Evolutionary conservation across 106 monocot genomes (phyloP).

Genomic region (Ottelia alismoides): DNA sequence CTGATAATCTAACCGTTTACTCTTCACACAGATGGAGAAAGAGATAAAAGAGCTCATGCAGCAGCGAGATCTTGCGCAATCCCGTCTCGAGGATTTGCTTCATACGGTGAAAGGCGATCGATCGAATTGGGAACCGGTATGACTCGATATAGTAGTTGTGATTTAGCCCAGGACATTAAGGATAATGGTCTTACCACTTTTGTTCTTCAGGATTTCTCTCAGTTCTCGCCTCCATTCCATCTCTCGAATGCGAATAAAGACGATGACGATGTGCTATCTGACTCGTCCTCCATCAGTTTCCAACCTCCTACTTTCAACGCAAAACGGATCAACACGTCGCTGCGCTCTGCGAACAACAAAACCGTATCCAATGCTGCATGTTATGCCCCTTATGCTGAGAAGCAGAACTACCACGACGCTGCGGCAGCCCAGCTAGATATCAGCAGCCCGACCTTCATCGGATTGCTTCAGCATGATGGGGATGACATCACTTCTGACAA

Average conservation of each 20-base stretch:
- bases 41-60: conserved; percentile 73
- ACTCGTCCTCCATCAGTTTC: background rate
- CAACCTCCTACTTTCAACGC: background rate
- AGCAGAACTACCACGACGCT: conserved; percentile 3
- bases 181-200: background rate
- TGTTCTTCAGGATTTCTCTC: background rate
- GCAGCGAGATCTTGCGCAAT: conserved; percentile 63
- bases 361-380: too few relatives aligned
- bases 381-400: conserved; percentile 19
- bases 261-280: background rate
- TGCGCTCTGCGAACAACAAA: too few relatives aligned
- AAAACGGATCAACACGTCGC: background rate
- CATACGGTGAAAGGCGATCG: conserved; percentile 26
- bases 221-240: background rate
- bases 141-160: background rate
- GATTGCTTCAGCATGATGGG: conserved; percentile 8
- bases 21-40: conserved; percentile 66
- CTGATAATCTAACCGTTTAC: background rate
- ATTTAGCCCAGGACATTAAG: too few relatives aligned
- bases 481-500: conserved; percentile 11
- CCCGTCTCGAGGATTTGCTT: conserved; percentile 57
- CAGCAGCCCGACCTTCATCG: conserved; percentile 15
- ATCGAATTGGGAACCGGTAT: conserved; percentile 42
- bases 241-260: background rate
- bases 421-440: conserved; percentile 7